Conservation (phyloP, 352 stramenopile species). For the Phytophthora pini region DNA sequence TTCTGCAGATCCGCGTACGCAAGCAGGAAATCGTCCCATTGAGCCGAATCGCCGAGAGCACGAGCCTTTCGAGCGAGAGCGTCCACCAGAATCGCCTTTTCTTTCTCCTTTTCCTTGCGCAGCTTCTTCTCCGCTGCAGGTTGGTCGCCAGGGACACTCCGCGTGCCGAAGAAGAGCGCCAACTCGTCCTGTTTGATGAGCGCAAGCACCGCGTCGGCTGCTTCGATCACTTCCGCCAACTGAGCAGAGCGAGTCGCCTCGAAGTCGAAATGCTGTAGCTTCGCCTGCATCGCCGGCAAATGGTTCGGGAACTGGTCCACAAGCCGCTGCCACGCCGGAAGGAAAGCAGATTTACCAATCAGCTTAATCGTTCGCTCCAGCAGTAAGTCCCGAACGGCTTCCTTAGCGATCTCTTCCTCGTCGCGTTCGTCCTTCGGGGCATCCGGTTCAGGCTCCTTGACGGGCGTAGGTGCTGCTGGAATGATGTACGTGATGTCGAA, state of each 20-base stretch:
- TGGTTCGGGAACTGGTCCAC: constrained; percentile 62
- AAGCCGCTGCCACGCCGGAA: constrained; percentile 57
- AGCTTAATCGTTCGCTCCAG: constrained; percentile 74
- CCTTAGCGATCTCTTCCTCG: constrained; percentile 69
- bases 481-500: constrained; percentile 84
- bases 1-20: constrained; percentile 69
- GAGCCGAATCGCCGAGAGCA: constrained; percentile 59
- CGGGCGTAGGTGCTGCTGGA: constrained; percentile 52
- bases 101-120: constrained; percentile 77
- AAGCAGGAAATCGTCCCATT: constrained; percentile 66
- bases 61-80: constrained; percentile 75
- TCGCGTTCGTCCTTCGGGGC: constrained; percentile 73
- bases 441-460: constrained; percentile 71
- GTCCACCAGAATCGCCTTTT: constrained; percentile 74
- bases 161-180: constrained; percentile 78
- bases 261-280: constrained; percentile 78
- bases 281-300: constrained; percentile 65
- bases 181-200: constrained; percentile 73
- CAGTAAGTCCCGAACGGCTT: constrained; percentile 79
- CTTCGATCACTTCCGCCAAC: constrained; percentile 57
- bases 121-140: constrained; percentile 67
- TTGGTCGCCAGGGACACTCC: constrained; percentile 56
- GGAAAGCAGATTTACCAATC: constrained; percentile 70
- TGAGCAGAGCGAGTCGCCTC: constrained; percentile 56
- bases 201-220: constrained; percentile 60